Conservation (phyloP, 805 yeast species). For the Candida qinlingensis region DNA sequence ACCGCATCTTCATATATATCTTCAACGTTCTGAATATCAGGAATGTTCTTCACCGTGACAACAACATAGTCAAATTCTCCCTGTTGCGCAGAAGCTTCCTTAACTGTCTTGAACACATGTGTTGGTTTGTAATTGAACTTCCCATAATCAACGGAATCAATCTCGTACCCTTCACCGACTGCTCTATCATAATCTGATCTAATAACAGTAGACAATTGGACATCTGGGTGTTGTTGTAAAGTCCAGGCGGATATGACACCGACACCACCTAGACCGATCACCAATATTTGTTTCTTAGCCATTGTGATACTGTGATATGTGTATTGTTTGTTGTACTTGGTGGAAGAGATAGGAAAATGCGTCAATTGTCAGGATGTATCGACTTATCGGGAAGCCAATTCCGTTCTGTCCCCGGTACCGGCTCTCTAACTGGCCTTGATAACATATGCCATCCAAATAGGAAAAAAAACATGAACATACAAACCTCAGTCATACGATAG, state of each 20-base stretch:
- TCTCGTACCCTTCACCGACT: slow-evolving; percentile 43
- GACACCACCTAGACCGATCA: slow-evolving; percentile 78
- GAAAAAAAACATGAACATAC: too few relatives aligned
- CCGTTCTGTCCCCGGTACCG: too few relatives aligned
- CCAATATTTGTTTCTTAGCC: slow-evolving; percentile 33
- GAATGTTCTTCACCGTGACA: slow-evolving; percentile 59
- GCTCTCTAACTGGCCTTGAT: too few relatives aligned
- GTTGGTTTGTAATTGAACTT: slow-evolving; percentile 45
- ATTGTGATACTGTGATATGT: too few relatives aligned
- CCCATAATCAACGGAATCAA: slow-evolving; percentile 59
- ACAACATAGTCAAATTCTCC: slow-evolving; percentile 49
- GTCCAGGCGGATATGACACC: slow-evolving; percentile 70
- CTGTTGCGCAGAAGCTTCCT: slow-evolving; percentile 24
- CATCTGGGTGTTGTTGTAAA: slow-evolving; percentile 39
- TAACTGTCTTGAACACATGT: slow-evolving; percentile 31
- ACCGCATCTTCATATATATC: slow-evolving; percentile 48
- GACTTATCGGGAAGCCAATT: too few relatives aligned
- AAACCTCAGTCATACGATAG: too few relatives aligned
- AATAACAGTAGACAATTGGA: slow-evolving; percentile 51
- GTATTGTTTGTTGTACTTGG: too few relatives aligned
- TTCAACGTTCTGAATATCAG: slow-evolving; percentile 52
- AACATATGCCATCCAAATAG: too few relatives aligned
- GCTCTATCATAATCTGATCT: slow-evolving; percentile 55
- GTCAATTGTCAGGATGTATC: too few relatives aligned
- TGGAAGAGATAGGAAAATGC: too few relatives aligned